Evolutionary conservation across 208 protist species (phyloP).

Genomic region (Acanthamoeba quina): DNA sequence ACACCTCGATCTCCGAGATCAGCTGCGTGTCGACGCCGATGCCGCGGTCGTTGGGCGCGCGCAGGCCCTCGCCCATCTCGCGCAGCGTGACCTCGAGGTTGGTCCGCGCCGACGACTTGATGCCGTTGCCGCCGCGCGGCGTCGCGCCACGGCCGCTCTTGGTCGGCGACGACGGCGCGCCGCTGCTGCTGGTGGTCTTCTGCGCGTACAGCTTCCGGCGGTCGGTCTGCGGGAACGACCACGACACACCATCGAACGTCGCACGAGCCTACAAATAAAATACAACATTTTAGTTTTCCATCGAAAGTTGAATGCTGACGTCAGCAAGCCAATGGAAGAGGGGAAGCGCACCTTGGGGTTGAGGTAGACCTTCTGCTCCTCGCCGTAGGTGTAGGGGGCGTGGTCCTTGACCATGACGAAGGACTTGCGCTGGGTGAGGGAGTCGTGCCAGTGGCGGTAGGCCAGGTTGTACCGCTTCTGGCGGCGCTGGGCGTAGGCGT

Average conservation of each 20-base stretch:
- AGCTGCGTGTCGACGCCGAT: slow-evolving; percentile 79
- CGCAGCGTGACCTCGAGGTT: slow-evolving; percentile 66
- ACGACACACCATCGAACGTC: slow-evolving; percentile 53
- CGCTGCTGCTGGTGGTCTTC: background rate
- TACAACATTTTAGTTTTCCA: too few species aligned
- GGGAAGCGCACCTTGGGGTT: slow-evolving; percentile 70
- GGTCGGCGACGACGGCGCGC: background rate
- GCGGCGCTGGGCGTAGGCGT: slow-evolving; percentile 37
- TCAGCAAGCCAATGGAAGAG: too few species aligned
- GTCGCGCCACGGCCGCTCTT: background rate
- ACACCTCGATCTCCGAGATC: slow-evolving; percentile 78
- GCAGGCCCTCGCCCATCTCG: slow-evolving; percentile 67
- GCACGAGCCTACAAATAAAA: slow-evolving; percentile 74
- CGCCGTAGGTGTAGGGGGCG: slow-evolving; percentile 81
- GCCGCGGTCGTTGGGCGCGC: slow-evolving; percentile 48
- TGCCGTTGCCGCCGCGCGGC: background rate
- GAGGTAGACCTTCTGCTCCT: slow-evolving; percentile 82
- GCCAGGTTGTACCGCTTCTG: slow-evolving; percentile 61
- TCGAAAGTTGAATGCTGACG: too few species aligned
- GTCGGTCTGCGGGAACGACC: slow-evolving; percentile 52
- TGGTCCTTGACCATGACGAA: slow-evolving; percentile 82
- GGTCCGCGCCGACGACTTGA: slow-evolving; percentile 27
- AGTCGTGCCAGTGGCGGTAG: slow-evolving; percentile 83
- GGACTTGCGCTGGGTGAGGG: slow-evolving; percentile 60
- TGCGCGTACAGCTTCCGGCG: slow-evolving; percentile 5